Percentiles rank a stretch among this genome's conserved stretches.
phyloP scores from a whole-genome alignment of 768 basidiomycete species.

The Rubroboletus satanas region DNA sequence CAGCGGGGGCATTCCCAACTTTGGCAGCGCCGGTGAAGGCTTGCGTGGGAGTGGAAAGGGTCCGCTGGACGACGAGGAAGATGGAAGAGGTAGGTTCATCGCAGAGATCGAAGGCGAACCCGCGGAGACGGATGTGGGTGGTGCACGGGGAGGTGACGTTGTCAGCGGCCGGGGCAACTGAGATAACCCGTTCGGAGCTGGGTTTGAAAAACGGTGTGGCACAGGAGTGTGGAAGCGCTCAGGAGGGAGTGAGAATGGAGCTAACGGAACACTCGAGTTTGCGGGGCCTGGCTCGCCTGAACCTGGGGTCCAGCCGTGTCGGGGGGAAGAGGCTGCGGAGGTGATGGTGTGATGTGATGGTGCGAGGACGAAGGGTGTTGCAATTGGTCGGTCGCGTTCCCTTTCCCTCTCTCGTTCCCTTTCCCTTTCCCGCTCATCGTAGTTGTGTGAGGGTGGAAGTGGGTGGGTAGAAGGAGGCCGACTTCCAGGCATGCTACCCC shows the following conservation, averaged over 20 bases:
- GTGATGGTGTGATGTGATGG: slow-evolving; percentile 39
- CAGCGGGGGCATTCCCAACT: slow-evolving; percentile 25
- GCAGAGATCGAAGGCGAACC: slow-evolving; percentile 19
- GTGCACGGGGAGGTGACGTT: slow-evolving; percentile 39
- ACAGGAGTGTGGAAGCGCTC: slow-evolving; percentile 30
- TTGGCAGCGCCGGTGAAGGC: slow-evolving; percentile 25
- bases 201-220: slow-evolving; percentile 25
- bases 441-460: slow-evolving; percentile 23
- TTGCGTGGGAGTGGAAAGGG: slow-evolving; percentile 25
- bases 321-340: slow-evolving; percentile 39
- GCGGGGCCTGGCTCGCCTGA: slow-evolving; percentile 29
- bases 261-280: slow-evolving; percentile 26
- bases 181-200: slow-evolving; percentile 20
- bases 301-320: slow-evolving; percentile 35
- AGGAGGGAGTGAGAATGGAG: slow-evolving; percentile 26
- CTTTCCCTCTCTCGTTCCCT: slow-evolving; percentile 22
- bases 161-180: slow-evolving; percentile 24
- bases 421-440: slow-evolving; percentile 28
- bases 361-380: slow-evolving; percentile 52
- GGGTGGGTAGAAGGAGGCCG: slow-evolving; percentile 40
- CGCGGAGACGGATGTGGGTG: slow-evolving; percentile 16
- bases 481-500: slow-evolving; percentile 30
- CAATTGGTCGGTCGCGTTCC: slow-evolving; percentile 48
- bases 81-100: slow-evolving; percentile 12
- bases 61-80: slow-evolving; percentile 15